Evolutionary conservation across 139 green algal genomes (phyloP).

Genomic region (Micractinium sp.): DNA sequence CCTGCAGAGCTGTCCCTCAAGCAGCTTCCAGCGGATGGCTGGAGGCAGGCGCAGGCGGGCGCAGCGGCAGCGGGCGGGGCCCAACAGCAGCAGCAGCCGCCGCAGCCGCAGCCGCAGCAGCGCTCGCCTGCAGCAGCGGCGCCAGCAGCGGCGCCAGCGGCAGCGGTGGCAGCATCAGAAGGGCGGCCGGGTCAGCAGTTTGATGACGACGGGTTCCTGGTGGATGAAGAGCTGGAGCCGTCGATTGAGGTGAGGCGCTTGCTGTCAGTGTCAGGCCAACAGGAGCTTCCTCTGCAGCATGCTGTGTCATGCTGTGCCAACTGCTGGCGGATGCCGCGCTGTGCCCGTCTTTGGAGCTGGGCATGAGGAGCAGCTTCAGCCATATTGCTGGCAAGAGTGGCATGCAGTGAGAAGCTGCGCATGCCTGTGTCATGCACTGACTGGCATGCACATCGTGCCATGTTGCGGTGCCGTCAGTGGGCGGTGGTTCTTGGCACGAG

Average conservation of each 20-base stretch:
- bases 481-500: too few species aligned
- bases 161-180: not conserved
- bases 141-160: not conserved
- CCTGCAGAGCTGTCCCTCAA: not conserved
- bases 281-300: too few species aligned
- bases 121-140: not conserved
- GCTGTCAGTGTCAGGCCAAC: too few species aligned
- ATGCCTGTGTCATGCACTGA: too few species aligned
- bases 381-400: not conserved
- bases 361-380: not conserved
- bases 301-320: not conserved
- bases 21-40: not conserved
- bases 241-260: not conserved
- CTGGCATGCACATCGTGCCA: too few species aligned
- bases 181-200: not conserved
- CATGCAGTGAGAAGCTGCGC: not conserved
- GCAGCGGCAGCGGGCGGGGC: not conserved
- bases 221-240: not conserved
- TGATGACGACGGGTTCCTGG: constrained; percentile 1
- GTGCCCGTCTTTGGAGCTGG: not conserved
- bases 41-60: not conserved
- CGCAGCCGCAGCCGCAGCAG: not conserved
- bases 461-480: too few species aligned
- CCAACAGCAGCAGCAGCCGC: not conserved
- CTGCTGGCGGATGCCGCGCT: too few species aligned